Evolutionary conservation across 2,329 filamentous ascomycete species (phyloP), one percentile per base, ranked within the genome.

Genomic region (Apiospora kogelbergensis): DNA sequence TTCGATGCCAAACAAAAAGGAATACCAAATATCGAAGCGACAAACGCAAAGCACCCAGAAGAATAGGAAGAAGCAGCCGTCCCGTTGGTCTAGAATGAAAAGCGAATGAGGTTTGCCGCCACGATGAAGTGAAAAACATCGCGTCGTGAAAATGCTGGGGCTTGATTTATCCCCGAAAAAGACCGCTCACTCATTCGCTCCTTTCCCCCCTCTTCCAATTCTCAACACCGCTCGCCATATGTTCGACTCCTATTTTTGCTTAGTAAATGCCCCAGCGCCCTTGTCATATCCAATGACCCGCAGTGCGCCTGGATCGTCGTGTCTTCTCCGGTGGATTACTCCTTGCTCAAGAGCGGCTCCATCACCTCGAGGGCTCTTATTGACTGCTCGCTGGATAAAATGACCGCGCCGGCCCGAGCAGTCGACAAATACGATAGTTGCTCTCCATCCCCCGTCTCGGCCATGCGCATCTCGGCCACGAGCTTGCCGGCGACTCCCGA

Each of bases 401-500:
- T 94, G 11, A 98, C 95, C 6, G 94, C 95, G 1, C 95, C 95
- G 0, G 95, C 94, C 53, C 91, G 88, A 5, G 94, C 94, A 0
- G 95, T 98, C 70, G 92, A 96, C 71, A 98, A 83, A 79, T 98
- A 98, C 69, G 92, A 95, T 81, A 98, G 90, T 78, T 98, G 94
- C 0, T 93, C 88, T 73, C 81, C 85, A 67, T 72, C 77, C 64
- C 75, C 76, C 22, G 72, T 78, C 70, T 83, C 82, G 42, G 79
- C 78, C 73, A 82, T 82, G 68, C 84, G 81, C 79, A 93, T 90
- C 63, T 93, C 92, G 65, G 92, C 89, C 0, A 94, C 92, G 37
- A 98, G 84, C 68, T 90, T 88, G 33, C 94, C 93, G 0, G 95
- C 95, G 2, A 99, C 93, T 37, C 96, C 95, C 74, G 95, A 98